Conservation (phyloP, 176 grass and related monocot genomes). For the Oryza rufipogon region DNA sequence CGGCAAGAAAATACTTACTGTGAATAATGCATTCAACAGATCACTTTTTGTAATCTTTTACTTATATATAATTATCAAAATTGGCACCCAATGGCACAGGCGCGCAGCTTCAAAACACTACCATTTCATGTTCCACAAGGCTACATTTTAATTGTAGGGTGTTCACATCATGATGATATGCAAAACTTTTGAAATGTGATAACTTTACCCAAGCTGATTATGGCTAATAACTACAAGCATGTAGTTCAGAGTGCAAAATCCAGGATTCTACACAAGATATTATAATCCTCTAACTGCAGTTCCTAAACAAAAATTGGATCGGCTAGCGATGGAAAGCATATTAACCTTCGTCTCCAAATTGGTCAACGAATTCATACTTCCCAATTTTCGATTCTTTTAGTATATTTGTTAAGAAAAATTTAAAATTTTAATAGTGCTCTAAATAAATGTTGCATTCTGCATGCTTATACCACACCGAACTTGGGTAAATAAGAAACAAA, state of each 20-base stretch:
- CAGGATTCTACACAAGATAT: background rate
- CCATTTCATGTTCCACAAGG: background rate
- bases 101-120: background rate
- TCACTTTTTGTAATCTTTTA: background rate
- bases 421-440: background rate
- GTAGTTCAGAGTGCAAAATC: slow-evolving; percentile 13
- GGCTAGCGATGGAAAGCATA: background rate
- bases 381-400: background rate
- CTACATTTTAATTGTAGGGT: background rate
- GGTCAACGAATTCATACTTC: background rate
- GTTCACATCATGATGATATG: background rate
- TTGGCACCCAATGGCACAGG: background rate
- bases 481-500: slow-evolving; percentile 31
- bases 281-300: slow-evolving; percentile 1
- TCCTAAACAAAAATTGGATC: background rate
- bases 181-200: slow-evolving; percentile 7
- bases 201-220: slow-evolving; percentile 7
- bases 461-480: background rate
- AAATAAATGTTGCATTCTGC: background rate
- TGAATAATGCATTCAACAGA: background rate
- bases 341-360: background rate
- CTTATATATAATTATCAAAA: background rate
- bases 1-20: too few relatives aligned
- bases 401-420: background rate
- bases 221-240: slow-evolving; percentile 11